Base-by-base conservation (phyloP, 768 basidiomycete genomes). In the Serpula lacrymans region DNA sequence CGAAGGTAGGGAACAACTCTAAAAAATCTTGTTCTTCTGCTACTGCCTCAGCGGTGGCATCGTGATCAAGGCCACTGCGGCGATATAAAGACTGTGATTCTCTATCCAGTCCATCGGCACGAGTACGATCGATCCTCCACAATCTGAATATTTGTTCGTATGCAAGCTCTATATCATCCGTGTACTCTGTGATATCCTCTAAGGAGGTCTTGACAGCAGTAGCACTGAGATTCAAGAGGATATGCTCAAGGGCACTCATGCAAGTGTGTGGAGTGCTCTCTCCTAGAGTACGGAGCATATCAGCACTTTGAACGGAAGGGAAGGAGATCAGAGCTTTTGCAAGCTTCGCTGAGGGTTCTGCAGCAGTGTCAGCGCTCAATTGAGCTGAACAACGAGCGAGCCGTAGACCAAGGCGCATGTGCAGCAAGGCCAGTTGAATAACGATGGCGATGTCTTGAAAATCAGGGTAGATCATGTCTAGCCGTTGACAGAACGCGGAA, bases 1-100 rank as follows among this genome's bases (percentile, higher is more conserved):
- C 86, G 50, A 82, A 95, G 9, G 80, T 79, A 10, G 96, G 96
- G 62, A 99, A 99, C 21, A 98, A 59, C 5, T 77, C 65, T 32
- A 82, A 63, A 53, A 98, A 90, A 50, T 98, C 96, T 46, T 72
- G 71, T 58, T 87, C 88, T 55, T 96, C 91, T 26, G 76, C 55
- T 52, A 91, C 86, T 4, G 77, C 78, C 44, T 94, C 93, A 10
- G 72, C 75, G 8, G 72, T 59, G 21, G 71, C 72, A 21, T 73
- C 65, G 34, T 86, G 63, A 11, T 78, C 70, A 18, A 72, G 55
- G 30, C 71, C 70, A 27, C 73, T 78, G 34, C 70, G 70, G 18
- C 85, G 82, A 67, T 98, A 99, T 3, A 98, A 63, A 16, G 87
- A 84, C 20, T 75, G 77, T 0, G 82, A 75, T 10, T 78, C 78